These are phyloP conservation scores for Chaetomium tenue DNA, from an alignment of 495 filamentous ascomycete genomes.

Conservation along the genomic window DNA sequence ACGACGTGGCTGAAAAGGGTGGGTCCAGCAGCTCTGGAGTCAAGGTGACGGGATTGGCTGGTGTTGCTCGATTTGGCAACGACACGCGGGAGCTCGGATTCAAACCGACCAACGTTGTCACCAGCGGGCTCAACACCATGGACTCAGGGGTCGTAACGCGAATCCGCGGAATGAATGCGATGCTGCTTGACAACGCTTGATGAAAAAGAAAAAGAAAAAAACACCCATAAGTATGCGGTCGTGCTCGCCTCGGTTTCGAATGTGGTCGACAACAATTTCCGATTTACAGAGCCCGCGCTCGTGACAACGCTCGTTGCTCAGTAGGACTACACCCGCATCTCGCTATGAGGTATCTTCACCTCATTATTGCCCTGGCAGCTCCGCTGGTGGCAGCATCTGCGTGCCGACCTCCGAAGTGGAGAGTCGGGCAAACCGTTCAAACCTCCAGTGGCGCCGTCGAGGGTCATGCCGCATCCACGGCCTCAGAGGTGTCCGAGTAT, in stretches of 20 bases:
- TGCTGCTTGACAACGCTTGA: neutral
- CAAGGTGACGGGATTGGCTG: neutral
- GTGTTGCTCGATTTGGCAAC: neutral
- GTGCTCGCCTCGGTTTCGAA: no score
- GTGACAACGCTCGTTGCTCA: neutral
- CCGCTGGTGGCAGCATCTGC: neutral
- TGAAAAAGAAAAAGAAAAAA: no score
- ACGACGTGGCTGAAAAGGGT: neutral
- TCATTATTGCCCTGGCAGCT: neutral
- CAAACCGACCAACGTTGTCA: slow-evolving; percentile 2
- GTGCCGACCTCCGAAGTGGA: slow-evolving; percentile 6
- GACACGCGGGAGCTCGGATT: neutral
- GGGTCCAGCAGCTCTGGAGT: neutral
- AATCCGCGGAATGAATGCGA: neutral
- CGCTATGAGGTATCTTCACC: neutral
- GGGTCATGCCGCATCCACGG: slow-evolving; percentile 16
- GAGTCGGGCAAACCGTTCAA: slow-evolving; percentile 18
- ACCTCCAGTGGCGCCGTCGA: slow-evolving; percentile 26
- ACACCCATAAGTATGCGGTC: neutral
- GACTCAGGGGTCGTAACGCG: neutral
- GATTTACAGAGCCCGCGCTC: neutral
- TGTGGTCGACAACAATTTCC: neutral
- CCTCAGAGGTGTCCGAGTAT: slow-evolving; percentile 36
- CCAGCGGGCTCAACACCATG: neutral
- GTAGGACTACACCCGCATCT: neutral